Conservation (phyloP, 805 yeast genomes). For the Cyberlindnera amylophila region DNA sequence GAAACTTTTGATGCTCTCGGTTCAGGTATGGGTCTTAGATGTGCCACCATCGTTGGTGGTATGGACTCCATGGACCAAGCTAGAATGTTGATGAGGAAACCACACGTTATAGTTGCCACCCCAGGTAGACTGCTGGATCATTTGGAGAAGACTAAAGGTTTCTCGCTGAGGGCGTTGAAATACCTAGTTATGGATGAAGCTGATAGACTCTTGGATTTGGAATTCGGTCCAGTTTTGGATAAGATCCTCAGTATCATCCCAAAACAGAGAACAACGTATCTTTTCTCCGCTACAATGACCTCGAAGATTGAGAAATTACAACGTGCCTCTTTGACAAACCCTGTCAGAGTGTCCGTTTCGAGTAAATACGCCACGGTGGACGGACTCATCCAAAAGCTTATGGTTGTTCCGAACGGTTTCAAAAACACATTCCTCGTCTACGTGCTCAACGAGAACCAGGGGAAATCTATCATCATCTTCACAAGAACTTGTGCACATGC, state of each 20-base stretch:
- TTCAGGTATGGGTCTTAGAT: constrained; percentile 83
- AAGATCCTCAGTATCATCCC: constrained; percentile 84
- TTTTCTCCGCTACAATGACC: constrained; percentile 97
- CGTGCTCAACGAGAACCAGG: constrained; percentile 73
- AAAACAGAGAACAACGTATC: constrained; percentile 72
- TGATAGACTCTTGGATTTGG: constrained; percentile 91
- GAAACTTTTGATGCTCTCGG: constrained; percentile 96
- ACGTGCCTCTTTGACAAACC: constrained; percentile 83
- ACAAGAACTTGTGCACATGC: constrained; percentile 95
- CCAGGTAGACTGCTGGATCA: constrained; percentile 95
- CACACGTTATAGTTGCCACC: constrained; percentile 92
- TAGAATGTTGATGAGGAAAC: constrained; percentile 86
- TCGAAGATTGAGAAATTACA: constrained; percentile 92
- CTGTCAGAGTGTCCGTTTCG: constrained; percentile 88
- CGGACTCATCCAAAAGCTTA: constrained; percentile 81
- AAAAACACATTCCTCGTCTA: constrained; percentile 86
- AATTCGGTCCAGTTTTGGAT: constrained; percentile 91
- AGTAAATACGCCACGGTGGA: constrained; percentile 90
- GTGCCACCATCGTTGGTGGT: constrained; percentile 92
- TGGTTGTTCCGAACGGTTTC: constrained; percentile 89
- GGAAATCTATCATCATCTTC: constrained; percentile 85
- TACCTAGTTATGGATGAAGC: constrained; percentile 96
- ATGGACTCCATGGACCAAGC: constrained; percentile 99
- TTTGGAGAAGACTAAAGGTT: constrained; percentile 87
- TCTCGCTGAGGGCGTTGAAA: constrained; percentile 70